Base-by-base conservation (phyloP, 192 early-diverging fungal genomes). In the Rhizophagus prolifer region DNA sequence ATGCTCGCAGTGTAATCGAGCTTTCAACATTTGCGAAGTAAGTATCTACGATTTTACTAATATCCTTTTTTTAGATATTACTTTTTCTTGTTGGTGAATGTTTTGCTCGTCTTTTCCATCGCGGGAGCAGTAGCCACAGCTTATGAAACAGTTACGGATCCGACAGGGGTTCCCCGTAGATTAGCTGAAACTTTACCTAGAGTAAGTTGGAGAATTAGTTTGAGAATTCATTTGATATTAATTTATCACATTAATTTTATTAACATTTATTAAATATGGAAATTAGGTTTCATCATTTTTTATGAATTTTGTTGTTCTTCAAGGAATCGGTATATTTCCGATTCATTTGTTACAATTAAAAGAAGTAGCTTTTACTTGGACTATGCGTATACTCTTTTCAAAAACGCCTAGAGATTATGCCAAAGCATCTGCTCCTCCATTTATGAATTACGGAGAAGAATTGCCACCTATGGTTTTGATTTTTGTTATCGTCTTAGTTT, bases 331-430 rank as follows among this genome's bases (percentile, higher is more conserved):
- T 59, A 59, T 88, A 64, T 83, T 90, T 68, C 93, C 93, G 19
- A 79, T 92, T 66, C 89, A 92, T 80, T 81, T 95, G 47, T 72
- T 94, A 60, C 89, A 91, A 75, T 79, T 91, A 38, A 85, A 91
- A 3, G 89, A 90, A 2, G 86, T 92, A 21, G 79, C 92, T 68
- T 44, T 72, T 65, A 88, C 89, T 77, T 81, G 71, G 38, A 76
- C 90, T 54, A 82, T 85, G 28, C 84, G 88, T 6, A 78, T 81
- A 19, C 88, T 90, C 81, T 77, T 90, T 67, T 91, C 90, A 77
- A 91, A 86, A 75, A 94, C 94, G 1, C 94, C 94, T n/a, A 86
- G 94, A 44, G 94, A 95, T 74, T 92, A 91, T 77, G 90, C 92
- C 9, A 89, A 93, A 62, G 85, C 90, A 23, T 83, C 88, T 3